phyloP scores from a whole-genome alignment of 306 rosid species.

The Gastrolobium villosum region DNA sequence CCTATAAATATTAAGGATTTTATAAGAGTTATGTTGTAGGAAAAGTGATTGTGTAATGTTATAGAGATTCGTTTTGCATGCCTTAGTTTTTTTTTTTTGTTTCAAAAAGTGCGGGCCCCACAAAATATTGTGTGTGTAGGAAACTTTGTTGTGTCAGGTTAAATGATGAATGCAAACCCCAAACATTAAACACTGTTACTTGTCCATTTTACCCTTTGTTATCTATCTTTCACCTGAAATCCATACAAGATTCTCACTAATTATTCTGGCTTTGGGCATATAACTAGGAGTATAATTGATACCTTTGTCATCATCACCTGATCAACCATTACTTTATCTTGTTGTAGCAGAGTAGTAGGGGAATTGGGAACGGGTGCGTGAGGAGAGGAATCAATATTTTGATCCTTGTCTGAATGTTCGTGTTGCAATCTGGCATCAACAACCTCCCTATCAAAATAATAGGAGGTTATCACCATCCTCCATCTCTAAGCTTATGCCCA shows the following conservation, averaged over 20 bases:
- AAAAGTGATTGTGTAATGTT: too few species aligned
- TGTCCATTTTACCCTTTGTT: too few species aligned
- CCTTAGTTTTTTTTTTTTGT: too few species aligned
- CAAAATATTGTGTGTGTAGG: too few species aligned
- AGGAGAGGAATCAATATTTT: slow-evolving; percentile 38
- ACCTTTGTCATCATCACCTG: slow-evolving; percentile 37
- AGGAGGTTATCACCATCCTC: slow-evolving; percentile 50
- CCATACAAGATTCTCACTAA: slow-evolving; percentile 46
- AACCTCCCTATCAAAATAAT: slow-evolving; percentile 48
- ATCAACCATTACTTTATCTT: slow-evolving; percentile 54
- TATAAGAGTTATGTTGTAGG: too few species aligned
- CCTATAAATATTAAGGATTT: too few species aligned
- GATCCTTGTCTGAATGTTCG: slow-evolving; percentile 34
- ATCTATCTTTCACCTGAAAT: too few species aligned
- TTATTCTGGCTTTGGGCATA: slow-evolving; percentile 37
- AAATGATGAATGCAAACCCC: too few species aligned
- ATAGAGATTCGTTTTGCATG: too few species aligned
- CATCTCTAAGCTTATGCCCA: slow-evolving; percentile 46
- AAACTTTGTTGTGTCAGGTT: too few species aligned
- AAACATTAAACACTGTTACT: too few species aligned
- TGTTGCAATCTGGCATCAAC: slow-evolving; percentile 40
- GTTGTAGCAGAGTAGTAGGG: slow-evolving; percentile 36
- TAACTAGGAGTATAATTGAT: slow-evolving; percentile 37
- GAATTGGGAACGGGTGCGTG: slow-evolving; percentile 6
- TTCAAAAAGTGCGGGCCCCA: too few species aligned